phyloP scores from a whole-genome alignment of 805 yeast species.

The Nakazawaea siamensis region DNA sequence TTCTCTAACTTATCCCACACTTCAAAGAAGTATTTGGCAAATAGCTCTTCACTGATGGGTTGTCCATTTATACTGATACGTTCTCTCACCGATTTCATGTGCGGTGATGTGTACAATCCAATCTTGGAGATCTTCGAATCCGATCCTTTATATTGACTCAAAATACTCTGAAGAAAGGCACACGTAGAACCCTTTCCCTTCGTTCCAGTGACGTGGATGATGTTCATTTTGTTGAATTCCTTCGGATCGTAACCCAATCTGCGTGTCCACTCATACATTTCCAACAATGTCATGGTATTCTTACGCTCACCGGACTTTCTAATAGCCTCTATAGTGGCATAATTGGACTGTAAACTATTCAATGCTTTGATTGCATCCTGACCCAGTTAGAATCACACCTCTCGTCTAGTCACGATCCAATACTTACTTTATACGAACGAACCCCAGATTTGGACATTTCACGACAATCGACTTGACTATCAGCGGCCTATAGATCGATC shows the following conservation, averaged over 20 bases:
- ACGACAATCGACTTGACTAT: too few species aligned
- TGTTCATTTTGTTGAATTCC: slow-evolving; percentile 68
- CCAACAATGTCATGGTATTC: slow-evolving; percentile 65
- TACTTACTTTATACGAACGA: slow-evolving; percentile 8
- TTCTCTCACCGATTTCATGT: slow-evolving; percentile 86
- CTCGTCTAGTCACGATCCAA: neutral
- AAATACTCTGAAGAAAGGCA: slow-evolving; percentile 81
- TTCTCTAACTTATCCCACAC: slow-evolving; percentile 77
- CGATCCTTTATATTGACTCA: slow-evolving; percentile 44
- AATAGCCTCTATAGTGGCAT: slow-evolving; percentile 79
- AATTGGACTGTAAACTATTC: slow-evolving; percentile 85
- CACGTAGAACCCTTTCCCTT: slow-evolving; percentile 98
- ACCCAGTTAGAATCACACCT: neutral
- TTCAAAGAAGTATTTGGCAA: slow-evolving; percentile 86
- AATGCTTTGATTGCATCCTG: slow-evolving; percentile 78
- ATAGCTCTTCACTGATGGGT: slow-evolving; percentile 74
- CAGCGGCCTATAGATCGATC: too few species aligned
- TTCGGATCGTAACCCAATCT: slow-evolving; percentile 50
- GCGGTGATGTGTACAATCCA: slow-evolving; percentile 96
- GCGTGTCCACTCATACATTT: slow-evolving; percentile 76
- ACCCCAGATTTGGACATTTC: too few species aligned
- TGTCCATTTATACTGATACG: slow-evolving; percentile 81
- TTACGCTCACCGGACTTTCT: slow-evolving; percentile 60
- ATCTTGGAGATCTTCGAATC: slow-evolving; percentile 41
- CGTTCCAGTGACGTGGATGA: slow-evolving; percentile 93